phyloP scores from a whole-genome alignment of 2,329 filamentous ascomycete species.

The Emydomyces testavorans region DNA sequence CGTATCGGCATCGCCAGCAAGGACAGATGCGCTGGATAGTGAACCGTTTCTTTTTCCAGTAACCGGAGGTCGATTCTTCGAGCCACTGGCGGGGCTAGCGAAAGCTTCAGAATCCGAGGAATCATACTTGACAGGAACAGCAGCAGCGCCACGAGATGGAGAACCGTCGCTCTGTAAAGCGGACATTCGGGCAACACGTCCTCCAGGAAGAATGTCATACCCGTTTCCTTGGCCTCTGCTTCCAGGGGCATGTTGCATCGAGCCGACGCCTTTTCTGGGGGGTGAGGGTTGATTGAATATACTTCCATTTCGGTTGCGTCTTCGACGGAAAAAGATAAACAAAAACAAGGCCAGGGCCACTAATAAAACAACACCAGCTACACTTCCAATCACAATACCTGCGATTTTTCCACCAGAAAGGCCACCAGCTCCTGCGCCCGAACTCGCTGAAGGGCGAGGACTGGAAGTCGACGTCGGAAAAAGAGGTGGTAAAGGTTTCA shows the following conservation, averaged over 20 bases:
- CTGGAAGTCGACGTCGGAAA: constrained; percentile 54
- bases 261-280: constrained; percentile 34
- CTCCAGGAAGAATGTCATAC: constrained; percentile 69
- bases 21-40: constrained; percentile 68
- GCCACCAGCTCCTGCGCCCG: constrained; percentile 22
- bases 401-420: constrained; percentile 53
- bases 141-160: constrained; percentile 42
- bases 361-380: constrained; percentile 61
- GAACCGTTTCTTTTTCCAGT: constrained; percentile 67
- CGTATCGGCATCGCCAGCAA: constrained; percentile 56
- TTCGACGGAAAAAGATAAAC: constrained; percentile 45
- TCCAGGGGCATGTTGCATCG: constrained; percentile 35
- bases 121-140: constrained; percentile 39
- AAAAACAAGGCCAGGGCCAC: constrained; percentile 48
- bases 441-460: constrained; percentile 43
- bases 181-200: constrained; percentile 89
- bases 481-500: constrained; percentile 48
- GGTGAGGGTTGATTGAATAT: constrained; percentile 86
- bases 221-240: constrained; percentile 33
- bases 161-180: constrained; percentile 62
- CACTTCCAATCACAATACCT: constrained; percentile 72
- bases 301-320: constrained; percentile 52
- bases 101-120: constrained; percentile 54
- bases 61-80: constrained; percentile 36
- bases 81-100: constrained; percentile 59